Conservation (phyloP, 1,139 yeast species). For the Hyphopichia khmerensis region DNA sequence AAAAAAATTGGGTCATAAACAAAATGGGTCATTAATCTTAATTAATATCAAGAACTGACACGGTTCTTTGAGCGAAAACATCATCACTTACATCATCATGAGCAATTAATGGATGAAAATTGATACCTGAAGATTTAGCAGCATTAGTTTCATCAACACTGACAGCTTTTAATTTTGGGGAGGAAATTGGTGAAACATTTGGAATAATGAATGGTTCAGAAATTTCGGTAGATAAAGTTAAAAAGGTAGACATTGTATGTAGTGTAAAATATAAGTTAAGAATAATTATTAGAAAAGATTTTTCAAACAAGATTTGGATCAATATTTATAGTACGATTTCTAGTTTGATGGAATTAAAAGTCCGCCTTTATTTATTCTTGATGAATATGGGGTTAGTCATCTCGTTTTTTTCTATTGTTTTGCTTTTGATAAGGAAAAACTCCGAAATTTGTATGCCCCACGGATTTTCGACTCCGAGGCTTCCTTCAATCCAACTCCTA, state of each 20-base stretch:
- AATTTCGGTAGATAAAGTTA: constrained; percentile 55
- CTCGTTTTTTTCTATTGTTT: neutral
- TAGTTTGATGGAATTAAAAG: neutral
- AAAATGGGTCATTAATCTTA: constrained; percentile 6
- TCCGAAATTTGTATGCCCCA: neutral
- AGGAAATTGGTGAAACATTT: constrained; percentile 58
- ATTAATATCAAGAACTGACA: constrained; percentile 28
- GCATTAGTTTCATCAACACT: constrained; percentile 1
- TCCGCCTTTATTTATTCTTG: neutral
- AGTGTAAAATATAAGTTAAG: too few relatives aligned
- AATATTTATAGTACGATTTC: too few relatives aligned
- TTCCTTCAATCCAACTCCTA: neutral
- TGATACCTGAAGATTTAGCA: constrained; percentile 10
- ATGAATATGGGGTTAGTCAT: neutral
- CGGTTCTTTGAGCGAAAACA: constrained; percentile 17
- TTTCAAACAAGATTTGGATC: too few relatives aligned
- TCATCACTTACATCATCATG: constrained; percentile 9
- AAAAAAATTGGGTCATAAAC: neutral
- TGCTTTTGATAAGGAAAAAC: neutral
- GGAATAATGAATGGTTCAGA: constrained; percentile 66
- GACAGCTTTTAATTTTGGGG: constrained; percentile 27
- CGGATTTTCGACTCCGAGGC: neutral
- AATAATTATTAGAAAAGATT: too few relatives aligned
- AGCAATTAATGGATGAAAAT: constrained; percentile 11
- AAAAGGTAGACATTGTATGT: constrained; percentile 21